phyloP scores from a whole-genome alignment of 805 yeast species.

The Tetrapisispora pingtungensis region DNA sequence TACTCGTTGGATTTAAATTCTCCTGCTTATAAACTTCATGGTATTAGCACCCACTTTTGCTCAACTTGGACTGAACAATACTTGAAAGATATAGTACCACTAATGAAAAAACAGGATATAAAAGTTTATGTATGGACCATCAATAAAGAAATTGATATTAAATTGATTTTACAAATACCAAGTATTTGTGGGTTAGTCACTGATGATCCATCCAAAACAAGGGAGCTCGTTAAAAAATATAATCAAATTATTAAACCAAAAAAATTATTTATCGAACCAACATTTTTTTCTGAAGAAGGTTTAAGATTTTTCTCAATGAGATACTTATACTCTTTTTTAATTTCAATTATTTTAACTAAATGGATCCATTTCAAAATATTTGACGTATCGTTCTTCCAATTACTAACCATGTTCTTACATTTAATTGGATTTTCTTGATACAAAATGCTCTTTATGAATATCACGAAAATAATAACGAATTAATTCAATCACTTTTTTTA shows the following conservation, averaged over 20 bases:
- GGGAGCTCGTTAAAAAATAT: slow-evolving; percentile 6
- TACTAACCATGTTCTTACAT: slow-evolving; percentile 13
- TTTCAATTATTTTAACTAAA: slow-evolving; percentile 13
- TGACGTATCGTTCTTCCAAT: slow-evolving; percentile 17
- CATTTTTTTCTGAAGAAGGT: slow-evolving; percentile 14
- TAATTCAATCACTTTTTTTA: no score
- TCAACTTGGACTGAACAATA: slow-evolving; percentile 38
- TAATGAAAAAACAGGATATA: slow-evolving; percentile 26
- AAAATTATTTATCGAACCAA: slow-evolving; percentile 12
- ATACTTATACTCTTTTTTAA: slow-evolving; percentile 12
- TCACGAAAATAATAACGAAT: neutral
- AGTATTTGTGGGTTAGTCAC: slow-evolving; percentile 24
- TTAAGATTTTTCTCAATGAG: slow-evolving; percentile 17
- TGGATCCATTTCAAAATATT: slow-evolving; percentile 20
- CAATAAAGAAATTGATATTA: slow-evolving; percentile 29
- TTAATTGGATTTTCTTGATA: slow-evolving; percentile 11
- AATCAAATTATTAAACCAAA: neutral
- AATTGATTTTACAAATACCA: slow-evolving; percentile 21
- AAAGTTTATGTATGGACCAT: slow-evolving; percentile 45
- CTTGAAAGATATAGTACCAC: slow-evolving; percentile 20
- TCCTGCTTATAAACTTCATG: slow-evolving; percentile 42
- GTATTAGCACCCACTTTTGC: slow-evolving; percentile 41
- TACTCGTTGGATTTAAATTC: slow-evolving; percentile 32
- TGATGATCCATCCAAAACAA: slow-evolving; percentile 22
- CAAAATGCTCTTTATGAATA: no score